These are phyloP conservation scores for Flaveria trinervia DNA, from an alignment of 129 eudicot species.

Conservation along the genomic window DNA sequence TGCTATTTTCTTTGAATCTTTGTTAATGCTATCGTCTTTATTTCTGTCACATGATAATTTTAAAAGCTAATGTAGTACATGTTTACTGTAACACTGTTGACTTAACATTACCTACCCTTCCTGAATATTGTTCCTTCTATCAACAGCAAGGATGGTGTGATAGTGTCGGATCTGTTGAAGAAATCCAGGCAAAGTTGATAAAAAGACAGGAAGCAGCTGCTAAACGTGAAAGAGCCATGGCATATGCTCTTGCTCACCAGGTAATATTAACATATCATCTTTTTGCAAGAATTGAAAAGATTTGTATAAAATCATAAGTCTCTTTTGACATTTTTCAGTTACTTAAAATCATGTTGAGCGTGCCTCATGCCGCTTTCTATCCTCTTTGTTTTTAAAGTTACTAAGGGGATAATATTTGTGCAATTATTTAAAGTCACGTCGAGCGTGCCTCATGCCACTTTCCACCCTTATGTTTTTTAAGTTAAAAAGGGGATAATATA, in stretches of 20 bases:
- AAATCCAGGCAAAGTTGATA: slow-evolving; percentile 82
- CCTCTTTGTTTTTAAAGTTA: too few relatives aligned
- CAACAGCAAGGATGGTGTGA: slow-evolving; percentile 98
- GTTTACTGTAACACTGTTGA: neutral
- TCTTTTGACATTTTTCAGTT: neutral
- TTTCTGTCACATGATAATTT: neutral
- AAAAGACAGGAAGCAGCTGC: slow-evolving; percentile 98
- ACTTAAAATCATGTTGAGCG: neutral
- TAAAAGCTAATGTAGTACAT: neutral
- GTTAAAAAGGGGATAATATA: too few relatives aligned
- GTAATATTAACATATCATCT: slow-evolving; percentile 30
- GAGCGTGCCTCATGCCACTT: too few relatives aligned
- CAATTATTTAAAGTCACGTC: neutral
- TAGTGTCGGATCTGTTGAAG: slow-evolving; percentile 88
- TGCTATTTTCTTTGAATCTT: neutral
- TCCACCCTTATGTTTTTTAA: too few relatives aligned
- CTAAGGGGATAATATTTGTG: too few relatives aligned
- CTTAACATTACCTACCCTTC: neutral
- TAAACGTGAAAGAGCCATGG: slow-evolving; percentile 99
- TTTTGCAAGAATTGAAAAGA: neutral
- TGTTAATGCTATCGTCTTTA: neutral
- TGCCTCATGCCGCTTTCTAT: too few relatives aligned
- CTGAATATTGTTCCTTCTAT: neutral
- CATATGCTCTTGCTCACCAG: slow-evolving; percentile 98
- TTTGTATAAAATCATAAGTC: neutral